Percentiles rank a stretch among this genome's conserved stretches.
phyloP scores from a whole-genome alignment of 768 basidiomycete species.

The Clitopilus hobsonii region DNA sequence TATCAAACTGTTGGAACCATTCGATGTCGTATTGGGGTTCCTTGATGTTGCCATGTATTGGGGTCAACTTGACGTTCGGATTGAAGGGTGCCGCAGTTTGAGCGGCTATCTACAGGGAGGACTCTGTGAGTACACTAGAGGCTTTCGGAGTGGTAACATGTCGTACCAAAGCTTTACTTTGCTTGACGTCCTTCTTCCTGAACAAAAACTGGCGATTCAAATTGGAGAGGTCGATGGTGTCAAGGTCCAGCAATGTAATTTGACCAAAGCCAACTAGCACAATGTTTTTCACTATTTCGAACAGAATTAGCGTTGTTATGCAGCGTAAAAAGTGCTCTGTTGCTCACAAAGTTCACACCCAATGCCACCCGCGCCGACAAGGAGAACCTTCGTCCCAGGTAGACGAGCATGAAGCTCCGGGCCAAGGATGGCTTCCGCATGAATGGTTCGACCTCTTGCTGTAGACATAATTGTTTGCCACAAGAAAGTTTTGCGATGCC shows the following conservation, averaged over 20 bases:
- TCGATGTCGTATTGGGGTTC: conserved; percentile 83
- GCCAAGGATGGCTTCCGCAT: conserved; percentile 80
- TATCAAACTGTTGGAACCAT: conserved; percentile 89
- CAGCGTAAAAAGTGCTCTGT: background rate
- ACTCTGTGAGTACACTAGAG: background rate
- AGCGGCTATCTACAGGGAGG: conserved; percentile 60
- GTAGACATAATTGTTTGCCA: conserved; percentile 32
- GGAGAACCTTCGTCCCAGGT: conserved; percentile 63
- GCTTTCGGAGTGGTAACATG: background rate
- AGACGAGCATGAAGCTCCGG: conserved; percentile 59
- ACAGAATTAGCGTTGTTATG: background rate
- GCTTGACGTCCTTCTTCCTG: conserved; percentile 94
- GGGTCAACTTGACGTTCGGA: conserved; percentile 79
- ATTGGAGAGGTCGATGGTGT: conserved; percentile 98
- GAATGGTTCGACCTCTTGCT: conserved; percentile 45
- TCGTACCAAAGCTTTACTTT: conserved; percentile 87
- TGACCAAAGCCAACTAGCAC: conserved; percentile 89
- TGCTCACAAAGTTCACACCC: conserved; percentile 89
- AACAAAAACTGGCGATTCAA: conserved; percentile 97
- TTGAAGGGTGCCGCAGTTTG: conserved; percentile 82
- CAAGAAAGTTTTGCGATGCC: background rate
- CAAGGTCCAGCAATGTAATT: conserved; percentile 91
- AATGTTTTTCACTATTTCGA: conserved; percentile 84
- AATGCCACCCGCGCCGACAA: conserved; percentile 96
- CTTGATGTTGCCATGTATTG: conserved; percentile 95